Percentiles rank a stretch among this genome's conserved stretches.
Conservation (phyloP, 2,329 filamentous ascomycete genomes). For the Leptosphaerulina australis region DNA sequence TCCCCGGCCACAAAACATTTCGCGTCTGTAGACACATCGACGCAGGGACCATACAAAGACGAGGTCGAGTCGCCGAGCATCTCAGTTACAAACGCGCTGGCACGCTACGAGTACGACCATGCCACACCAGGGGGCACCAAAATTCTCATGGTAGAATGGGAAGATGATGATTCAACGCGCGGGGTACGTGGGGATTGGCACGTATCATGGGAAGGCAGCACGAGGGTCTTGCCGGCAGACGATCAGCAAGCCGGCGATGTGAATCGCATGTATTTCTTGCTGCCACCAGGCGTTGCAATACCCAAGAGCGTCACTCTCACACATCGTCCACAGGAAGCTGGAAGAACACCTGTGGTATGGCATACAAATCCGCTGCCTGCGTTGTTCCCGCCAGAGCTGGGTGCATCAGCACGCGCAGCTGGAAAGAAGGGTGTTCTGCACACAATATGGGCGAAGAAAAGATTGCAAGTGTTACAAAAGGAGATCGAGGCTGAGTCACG, state of each 20-base stretch:
- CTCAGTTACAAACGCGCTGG: constrained; percentile 65
- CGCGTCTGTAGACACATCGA: constrained; percentile 51
- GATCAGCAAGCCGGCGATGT: constrained; percentile 59
- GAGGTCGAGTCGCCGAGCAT: constrained; percentile 56
- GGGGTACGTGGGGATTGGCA: constrained; percentile 67
- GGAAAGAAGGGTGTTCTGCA: constrained; percentile 84
- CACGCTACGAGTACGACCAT: constrained; percentile 85
- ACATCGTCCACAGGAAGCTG: constrained; percentile 55
- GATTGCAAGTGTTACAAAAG: constrained; percentile 73
- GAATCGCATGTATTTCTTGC: constrained; percentile 77
- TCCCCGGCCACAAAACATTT: constrained; percentile 46
- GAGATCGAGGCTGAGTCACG: constrained; percentile 78
- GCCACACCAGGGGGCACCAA: constrained; percentile 81
- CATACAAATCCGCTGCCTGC: constrained; percentile 81
- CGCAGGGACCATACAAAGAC: constrained; percentile 40
- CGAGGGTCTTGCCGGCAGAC: constrained; percentile 69
- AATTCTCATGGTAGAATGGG: constrained; percentile 93
- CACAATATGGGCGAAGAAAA: constrained; percentile 87
- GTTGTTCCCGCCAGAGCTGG: constrained; percentile 80
- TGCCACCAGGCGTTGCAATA: constrained; percentile 73
- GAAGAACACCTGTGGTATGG: constrained; percentile 55
- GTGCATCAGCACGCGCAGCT: constrained; percentile 67
- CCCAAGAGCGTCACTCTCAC: constrained; percentile 74
- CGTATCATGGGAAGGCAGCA: constrained; percentile 83
- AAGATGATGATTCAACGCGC: constrained; percentile 62